phyloP scores from a whole-genome alignment of 805 yeast species.

The Yarrowia sp. region DNA sequence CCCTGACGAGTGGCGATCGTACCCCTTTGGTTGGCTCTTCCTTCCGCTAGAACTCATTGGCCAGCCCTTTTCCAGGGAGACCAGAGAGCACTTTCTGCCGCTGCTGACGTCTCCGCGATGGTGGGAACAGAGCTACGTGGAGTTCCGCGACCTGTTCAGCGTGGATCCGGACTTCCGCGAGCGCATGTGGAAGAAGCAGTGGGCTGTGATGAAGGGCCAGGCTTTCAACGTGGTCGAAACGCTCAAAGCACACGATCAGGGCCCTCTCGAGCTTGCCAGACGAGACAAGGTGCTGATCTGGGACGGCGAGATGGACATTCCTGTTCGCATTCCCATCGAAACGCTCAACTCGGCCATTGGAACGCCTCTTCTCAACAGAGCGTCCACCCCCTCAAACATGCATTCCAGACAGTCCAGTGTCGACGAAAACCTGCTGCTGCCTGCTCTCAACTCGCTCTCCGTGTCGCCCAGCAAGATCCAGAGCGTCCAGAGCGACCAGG shows the following conservation, averaged over 20 bases:
- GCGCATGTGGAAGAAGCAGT: constrained; percentile 64
- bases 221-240: constrained; percentile 73
- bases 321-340: constrained; percentile 44
- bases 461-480: neutral
- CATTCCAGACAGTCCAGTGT: neutral
- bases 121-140: constrained; percentile 63
- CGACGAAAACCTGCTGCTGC: constrained; percentile 6
- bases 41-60: constrained; percentile 63
- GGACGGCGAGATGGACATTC: constrained; percentile 62
- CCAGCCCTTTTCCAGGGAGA: constrained; percentile 58
- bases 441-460: constrained; percentile 16
- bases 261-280: constrained; percentile 66
- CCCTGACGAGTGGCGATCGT: constrained; percentile 78
- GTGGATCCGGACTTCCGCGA: constrained; percentile 62
- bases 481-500: neutral
- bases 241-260: constrained; percentile 53
- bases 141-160: constrained; percentile 50
- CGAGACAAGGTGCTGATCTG: constrained; percentile 55
- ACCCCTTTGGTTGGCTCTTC: constrained; percentile 76
- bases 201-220: constrained; percentile 73
- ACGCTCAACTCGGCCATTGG: constrained; percentile 47
- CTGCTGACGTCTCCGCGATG: constrained; percentile 58
- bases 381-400: neutral
- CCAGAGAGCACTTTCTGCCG: constrained; percentile 57
- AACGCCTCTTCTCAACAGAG: constrained; percentile 38